Base-by-base conservation (phyloP, 2,329 filamentous ascomycete genomes). In the Exophiala oligosperma region DNA sequence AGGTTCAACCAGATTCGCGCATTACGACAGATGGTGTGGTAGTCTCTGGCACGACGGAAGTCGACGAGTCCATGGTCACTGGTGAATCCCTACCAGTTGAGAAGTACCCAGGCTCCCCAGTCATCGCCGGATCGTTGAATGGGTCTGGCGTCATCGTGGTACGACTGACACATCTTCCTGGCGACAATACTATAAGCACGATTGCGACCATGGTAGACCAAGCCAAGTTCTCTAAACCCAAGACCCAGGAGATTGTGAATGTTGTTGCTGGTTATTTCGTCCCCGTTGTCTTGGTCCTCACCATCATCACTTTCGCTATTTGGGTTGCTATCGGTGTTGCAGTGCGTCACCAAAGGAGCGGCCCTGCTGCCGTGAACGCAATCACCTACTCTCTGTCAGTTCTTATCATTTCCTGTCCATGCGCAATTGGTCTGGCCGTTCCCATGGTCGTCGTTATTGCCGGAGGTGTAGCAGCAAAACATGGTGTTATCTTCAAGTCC, bases 41-140 rank as follows among this genome's bases (percentile, higher is more conserved):
- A 0, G 60, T 86, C 0, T 73, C 74, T 1, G 90, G 90, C 0
- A 75, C 73, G 0, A 86, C 84, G 0, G 88, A 90, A 58, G 79
- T 91, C 0, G 82, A 93, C 66, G 90, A 93, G 69, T 90, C 88
- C 0, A 89, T 91, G 84, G 72, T 93, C 7, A 93, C 90, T 0
- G 90, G 90, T 0, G 90, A 94, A 68, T 79, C 83, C 0, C 72
- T 72, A 0, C 84, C 83, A 0, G 80, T 90, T 0, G 76, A 77
- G 4, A 92, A 92, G 68, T 60, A 70, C 0, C 52, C 72, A 0
- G 79, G 79, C 0, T 82, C 80, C 1, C 49, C 65, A 0, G 79
- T 92, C 1, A 81, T 90, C 56, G 89, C 90, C 1, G 89, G 89
- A 0, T 79, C 80, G 0, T 72, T 89, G 17, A 80, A 81, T 17